Base-by-base conservation (phyloP, 192 early-diverging fungal species). In the Coemansia reversa region DNA sequence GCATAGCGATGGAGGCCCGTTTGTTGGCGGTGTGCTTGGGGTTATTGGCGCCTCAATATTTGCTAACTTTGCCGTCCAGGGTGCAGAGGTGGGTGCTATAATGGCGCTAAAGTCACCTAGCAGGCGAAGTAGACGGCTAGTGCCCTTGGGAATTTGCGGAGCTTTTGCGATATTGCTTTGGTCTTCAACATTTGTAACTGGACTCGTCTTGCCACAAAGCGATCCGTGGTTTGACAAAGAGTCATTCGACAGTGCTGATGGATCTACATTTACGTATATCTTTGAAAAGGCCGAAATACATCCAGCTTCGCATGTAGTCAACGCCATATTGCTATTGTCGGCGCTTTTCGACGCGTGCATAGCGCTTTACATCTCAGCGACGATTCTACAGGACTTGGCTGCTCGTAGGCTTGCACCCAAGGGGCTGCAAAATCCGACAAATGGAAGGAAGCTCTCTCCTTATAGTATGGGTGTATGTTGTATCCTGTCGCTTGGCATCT, bases 111-210 rank as follows among this genome's bases (percentile, higher is more conserved):
- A 58, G 19, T 58, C 68, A 1, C 56, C 54, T 5, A 63, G 52
- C 27, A 52, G 60, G 22, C 18, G 58, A 6, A 63, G 49, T 49
- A 20, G 62, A 12, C 55, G 33, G 14, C 7, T 60, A n/a, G 30
- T 63, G 4, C 63, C 69, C 4, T 16, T 54, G 2, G 52, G 29
- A 35, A 32, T 71, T 4, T 65, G 62, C 25, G 39, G 62, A 11
- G 57, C 24, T 4, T 11, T 71, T 28, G 57, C 63, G 0, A 8
- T 60, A 0, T 25, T 71, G 4, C 49, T 71, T 27, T n/a, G 58
- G 2, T 32, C 69, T n/a, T 55, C 69, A 3, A 57, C 55, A 23
- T 71, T 71, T 32, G 57, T 71, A 19, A 65, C 69, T 2, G 62
- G 63, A 8, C 63, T 71, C 2, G 27, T 71, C 7, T 28, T 71